Conservation (phyloP, 345 rosid genomes). For the Gossypium herbaceum region DNA sequence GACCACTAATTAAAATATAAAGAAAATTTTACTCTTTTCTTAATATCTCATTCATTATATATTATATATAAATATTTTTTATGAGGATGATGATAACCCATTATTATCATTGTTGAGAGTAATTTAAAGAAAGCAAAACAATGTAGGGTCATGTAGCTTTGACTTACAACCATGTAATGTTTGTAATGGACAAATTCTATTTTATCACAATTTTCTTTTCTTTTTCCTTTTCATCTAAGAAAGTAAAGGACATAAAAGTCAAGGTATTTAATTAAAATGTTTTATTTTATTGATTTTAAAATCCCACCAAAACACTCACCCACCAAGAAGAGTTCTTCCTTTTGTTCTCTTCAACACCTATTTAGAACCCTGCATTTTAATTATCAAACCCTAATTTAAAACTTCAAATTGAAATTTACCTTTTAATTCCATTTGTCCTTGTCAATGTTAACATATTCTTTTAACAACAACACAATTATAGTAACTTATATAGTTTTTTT, state of each 20-base stretch:
- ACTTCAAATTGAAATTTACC: too few relatives aligned
- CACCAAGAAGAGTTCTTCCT: background rate
- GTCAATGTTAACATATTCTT: too few relatives aligned
- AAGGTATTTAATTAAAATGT: conserved; percentile 20
- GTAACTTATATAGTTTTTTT: too few relatives aligned
- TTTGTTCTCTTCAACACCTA: background rate
- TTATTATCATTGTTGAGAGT: conserved; percentile 3
- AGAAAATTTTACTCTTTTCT: background rate
- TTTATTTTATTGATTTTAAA: background rate
- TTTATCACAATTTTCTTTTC: background rate
- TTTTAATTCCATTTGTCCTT: too few relatives aligned
- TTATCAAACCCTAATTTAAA: background rate
- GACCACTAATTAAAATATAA: too few relatives aligned
- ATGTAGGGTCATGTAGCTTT: conserved; percentile 19
- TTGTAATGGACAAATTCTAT: background rate
- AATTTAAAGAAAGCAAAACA: conserved; percentile 1
- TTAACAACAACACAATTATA: too few relatives aligned
- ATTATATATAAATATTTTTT: background rate
- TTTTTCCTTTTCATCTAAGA: background rate
- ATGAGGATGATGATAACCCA: background rate
- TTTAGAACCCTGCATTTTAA: background rate
- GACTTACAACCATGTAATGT: conserved; percentile 15
- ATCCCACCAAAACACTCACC: conserved; percentile 23
- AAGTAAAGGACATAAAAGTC: conserved; percentile 12
- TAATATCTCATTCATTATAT: background rate